Conservation (phyloP, 768 basidiomycete species). For the Hygrocybe coccinea region DNA sequence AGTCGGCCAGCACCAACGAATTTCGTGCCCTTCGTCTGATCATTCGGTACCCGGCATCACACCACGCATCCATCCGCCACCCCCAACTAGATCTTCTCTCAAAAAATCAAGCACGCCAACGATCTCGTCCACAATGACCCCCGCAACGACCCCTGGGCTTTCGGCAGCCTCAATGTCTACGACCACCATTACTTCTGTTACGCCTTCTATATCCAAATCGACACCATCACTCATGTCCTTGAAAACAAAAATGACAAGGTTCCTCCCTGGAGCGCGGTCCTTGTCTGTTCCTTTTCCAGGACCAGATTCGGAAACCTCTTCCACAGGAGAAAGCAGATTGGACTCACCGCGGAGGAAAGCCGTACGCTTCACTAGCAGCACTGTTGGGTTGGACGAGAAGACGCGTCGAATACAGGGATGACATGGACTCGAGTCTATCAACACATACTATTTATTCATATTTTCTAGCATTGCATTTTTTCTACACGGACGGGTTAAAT, state of each 20-base stretch:
- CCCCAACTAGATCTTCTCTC: conserved; percentile 28
- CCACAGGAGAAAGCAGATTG: conserved; percentile 36
- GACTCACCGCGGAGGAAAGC: conserved; percentile 48
- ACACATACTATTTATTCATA: conserved; percentile 4
- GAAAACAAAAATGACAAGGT: conserved; percentile 24
- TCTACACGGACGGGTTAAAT: background rate
- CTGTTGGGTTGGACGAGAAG: background rate
- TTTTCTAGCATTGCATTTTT: no score
- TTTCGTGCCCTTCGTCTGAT: conserved; percentile 3
- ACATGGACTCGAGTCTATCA: conserved; percentile 13
- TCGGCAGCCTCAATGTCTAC: conserved; percentile 45
- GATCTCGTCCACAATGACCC: conserved; percentile 37
- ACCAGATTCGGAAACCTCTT: conserved; percentile 30
- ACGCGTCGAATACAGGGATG: conserved; percentile 17
- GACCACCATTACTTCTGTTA: conserved; percentile 44
- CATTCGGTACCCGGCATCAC: conserved; percentile 11
- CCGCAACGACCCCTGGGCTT: conserved; percentile 29
- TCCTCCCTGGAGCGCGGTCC: conserved; percentile 43
- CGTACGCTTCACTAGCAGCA: conserved; percentile 55
- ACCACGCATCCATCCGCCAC: conserved; percentile 19
- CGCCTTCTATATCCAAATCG: conserved; percentile 24
- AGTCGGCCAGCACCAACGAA: background rate
- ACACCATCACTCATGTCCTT: conserved; percentile 14
- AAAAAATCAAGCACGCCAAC: conserved; percentile 46
- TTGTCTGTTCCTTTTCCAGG: conserved; percentile 13